Base-by-base conservation (phyloP, 768 basidiomycete species). In the Boletus subcaerulescens region DNA sequence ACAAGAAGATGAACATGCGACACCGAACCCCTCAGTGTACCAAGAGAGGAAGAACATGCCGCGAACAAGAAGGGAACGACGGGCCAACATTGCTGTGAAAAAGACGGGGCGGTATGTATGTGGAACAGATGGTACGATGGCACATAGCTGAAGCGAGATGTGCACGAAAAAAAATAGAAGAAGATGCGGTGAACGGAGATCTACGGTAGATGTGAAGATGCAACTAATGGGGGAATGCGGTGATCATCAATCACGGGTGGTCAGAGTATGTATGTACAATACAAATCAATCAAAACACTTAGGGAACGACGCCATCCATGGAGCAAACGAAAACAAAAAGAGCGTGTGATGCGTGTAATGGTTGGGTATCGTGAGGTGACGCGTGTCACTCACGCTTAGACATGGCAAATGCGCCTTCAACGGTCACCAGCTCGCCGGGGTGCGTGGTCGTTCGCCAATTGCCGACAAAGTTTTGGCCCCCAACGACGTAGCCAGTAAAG, bases 401-500 rank as follows among this genome's bases (percentile, higher is more conserved):
- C 77, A 86, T 80, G 41, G 79, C 75, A 60, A 89, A 87, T 8
- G 87, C 76, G 31, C 83, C 80, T 65, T 90, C 88, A 68, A 81
- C 82, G 12, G 76, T 75, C 0, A 79, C 53, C 65, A 73, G 50
- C 65, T 67, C 38, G 77, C 78, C 60, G 29, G 62, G 55, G 32
- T 70, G 62, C 1, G 43, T 0, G 2, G 74, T 72, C 44, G 69
- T 69, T 31, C 89, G 76, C 89, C 89, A 90, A 53, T 83, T 84
- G 5, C 89, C 89, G 15, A 87, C 86, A 56, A 90, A 80, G 53
- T 79, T 87, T 53, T 79, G 70, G 10, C 79, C 80, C 0, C 82
- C 86, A 7, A 85, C 78, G 45, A 91, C 58, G 64, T 89, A 91
- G 6, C 89, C 89, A 32, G 83, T 86, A 60, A 90, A 84, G 40